A percentile compares a stretch with the other conserved stretches of the same genome.
phyloP scores from a whole-genome alignment of 2,329 filamentous ascomycete genomes.

The Colletotrichum phormii region DNA sequence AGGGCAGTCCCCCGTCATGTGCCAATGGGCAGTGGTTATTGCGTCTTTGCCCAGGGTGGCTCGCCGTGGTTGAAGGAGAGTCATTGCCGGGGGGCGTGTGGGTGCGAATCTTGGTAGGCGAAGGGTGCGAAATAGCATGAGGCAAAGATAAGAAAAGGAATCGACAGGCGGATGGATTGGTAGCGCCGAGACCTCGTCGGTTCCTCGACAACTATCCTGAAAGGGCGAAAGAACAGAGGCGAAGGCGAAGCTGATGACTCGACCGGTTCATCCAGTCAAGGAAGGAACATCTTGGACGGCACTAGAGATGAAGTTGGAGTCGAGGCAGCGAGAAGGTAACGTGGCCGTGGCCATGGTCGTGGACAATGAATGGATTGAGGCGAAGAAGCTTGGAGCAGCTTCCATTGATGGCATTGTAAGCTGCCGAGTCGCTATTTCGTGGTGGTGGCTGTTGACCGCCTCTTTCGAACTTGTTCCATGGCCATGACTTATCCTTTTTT shows the following conservation, averaged over 20 bases:
- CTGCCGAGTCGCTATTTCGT: background rate
- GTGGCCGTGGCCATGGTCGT: background rate
- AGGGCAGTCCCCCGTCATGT: conserved; percentile 35
- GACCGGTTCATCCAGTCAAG: conserved; percentile 12
- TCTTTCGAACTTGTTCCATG: conserved; percentile 25
- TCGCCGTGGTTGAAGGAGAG: conserved; percentile 5
- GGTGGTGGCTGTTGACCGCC: conserved; percentile 22
- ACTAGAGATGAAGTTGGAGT: background rate
- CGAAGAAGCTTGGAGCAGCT: conserved; percentile 25
- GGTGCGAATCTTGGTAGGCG: conserved; percentile 14
- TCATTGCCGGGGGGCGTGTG: conserved; percentile 12
- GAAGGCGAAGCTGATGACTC: conserved; percentile 22
- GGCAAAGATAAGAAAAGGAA: conserved; percentile 10
- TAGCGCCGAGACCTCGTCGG: background rate
- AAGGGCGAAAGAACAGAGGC: conserved; percentile 17
- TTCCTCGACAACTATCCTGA: background rate
- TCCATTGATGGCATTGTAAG: conserved; percentile 10
- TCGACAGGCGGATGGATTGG: background rate
- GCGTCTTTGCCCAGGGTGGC: conserved; percentile 30
- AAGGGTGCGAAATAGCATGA: conserved; percentile 13
- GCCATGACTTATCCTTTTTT: background rate
- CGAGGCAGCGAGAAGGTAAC: background rate
- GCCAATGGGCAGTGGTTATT: conserved; percentile 28
- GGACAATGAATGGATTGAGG: conserved; percentile 1
- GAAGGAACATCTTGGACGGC: background rate